Conservation (phyloP, 345 rosid genomes). For the Psidium friedrichsthalianum region DNA sequence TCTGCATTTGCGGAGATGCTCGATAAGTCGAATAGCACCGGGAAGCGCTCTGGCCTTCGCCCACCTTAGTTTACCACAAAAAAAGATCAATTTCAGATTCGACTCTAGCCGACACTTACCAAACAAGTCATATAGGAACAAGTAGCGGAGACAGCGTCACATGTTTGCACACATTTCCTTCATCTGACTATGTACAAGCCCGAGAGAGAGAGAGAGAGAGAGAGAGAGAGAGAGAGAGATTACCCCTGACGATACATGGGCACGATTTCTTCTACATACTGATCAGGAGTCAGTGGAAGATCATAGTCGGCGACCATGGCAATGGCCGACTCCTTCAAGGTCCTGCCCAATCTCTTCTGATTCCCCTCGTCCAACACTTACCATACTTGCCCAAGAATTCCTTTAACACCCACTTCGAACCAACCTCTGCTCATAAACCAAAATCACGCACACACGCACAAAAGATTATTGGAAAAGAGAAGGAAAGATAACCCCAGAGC, state of each 20-base stretch:
- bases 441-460: neutral
- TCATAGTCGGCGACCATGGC: slow-evolving; percentile 23
- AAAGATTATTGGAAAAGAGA: neutral
- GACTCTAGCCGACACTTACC: neutral
- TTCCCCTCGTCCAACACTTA: slow-evolving; percentile 10
- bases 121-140: neutral
- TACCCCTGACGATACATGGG: slow-evolving; percentile 29
- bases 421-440: slow-evolving; percentile 11
- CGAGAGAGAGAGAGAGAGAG: neutral
- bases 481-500: neutral
- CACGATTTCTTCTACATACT: slow-evolving; percentile 19
- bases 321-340: slow-evolving; percentile 21
- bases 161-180: neutral
- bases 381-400: slow-evolving; percentile 28
- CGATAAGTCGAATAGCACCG: slow-evolving; percentile 30
- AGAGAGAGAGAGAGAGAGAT: neutral
- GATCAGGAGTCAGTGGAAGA: slow-evolving; percentile 25
- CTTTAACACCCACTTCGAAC: slow-evolving; percentile 16
- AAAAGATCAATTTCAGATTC: neutral
- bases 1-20: slow-evolving; percentile 17
- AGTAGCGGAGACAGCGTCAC: neutral
- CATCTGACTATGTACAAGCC: neutral
- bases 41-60: slow-evolving; percentile 22
- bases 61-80: slow-evolving; percentile 17
- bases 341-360: slow-evolving; percentile 23